Evolutionary conservation across 371 early-diverging fungal species (phyloP), one percentile per base, ranked within the genome.

Genomic region (Mortierella sp.): DNA sequence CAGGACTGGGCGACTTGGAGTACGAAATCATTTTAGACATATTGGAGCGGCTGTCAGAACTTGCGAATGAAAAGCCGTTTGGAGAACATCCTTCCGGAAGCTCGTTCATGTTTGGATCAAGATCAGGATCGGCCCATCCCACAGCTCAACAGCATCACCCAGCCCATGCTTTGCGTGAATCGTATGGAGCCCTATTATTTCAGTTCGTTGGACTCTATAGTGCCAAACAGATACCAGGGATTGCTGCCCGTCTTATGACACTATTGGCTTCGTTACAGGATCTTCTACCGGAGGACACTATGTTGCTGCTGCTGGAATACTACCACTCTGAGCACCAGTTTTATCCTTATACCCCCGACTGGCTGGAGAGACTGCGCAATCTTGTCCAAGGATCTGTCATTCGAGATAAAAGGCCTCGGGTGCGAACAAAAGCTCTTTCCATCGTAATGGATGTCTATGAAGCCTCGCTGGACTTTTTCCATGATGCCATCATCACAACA

Each of bases 321-420:
- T 86, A 90, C 54, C 84, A 88, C 24, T 58, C 65, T 0, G 89
- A 90, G 43, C 90, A 91, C 34, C 60, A 80, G 7, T 81, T 91
- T 39, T 80, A 89, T 27, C 90, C 92, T 12, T 90, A 89, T 24
- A 84, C 88, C 28, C 80, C 86, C 12, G 67, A 82, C 61, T 92
- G 91, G 89, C 63, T 89, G 9, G 81, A 79, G 19, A 66, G 81
- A n/a, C 72, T 92, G 19, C 72, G 79, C 37, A 85, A 86, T 50
- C 61, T 89, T 17, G 80, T 84, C 42, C 81, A 83, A 19, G 73
- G 84, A 6, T 93, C 89, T 47, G 89, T 84, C 41, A 84, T 87
- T 59, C 62, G 72, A 60, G 52, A 70, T 43, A 60, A 60, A 59
- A 64, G 82, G 58, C 34, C 81, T 19, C 70, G 71, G 1, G 68